Evolutionary conservation across 148 eudicot species (phyloP), one percentile per base, ranked within the genome.

Genomic region (Amaranthus palmeri): DNA sequence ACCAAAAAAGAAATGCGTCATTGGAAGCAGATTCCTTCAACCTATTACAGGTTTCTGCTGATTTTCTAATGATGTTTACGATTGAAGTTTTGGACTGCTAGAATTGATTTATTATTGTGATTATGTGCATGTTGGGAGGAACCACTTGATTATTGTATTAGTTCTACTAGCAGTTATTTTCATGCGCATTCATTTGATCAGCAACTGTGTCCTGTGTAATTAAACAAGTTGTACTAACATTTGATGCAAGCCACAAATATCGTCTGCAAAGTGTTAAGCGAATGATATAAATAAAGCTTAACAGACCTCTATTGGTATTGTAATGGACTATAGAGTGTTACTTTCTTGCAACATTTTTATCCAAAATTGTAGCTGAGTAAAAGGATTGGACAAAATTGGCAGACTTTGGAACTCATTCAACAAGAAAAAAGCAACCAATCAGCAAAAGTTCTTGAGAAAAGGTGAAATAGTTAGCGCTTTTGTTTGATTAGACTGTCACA

Each of bases 391-490:
- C 6, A 6, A 4, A 10, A 12, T n/a, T 76, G 46, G 54, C 81
- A 93, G 98, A 86, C 96, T 54, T 74, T 89, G 86, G 93, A 87
- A 76, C 90, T 93, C 72, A 79, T 91, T 79, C 95, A 80, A 73
- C 95, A 89, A 77, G 96, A 93, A 81, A 79, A 75, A 73, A 73
- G 58, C 72, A 85, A 81, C 72, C 64, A 82, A 57, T 78, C 90
- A 17, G 75, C 87, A 58, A 88, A 84, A 78, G 75, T 86, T 53
- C 77, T 60, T 71, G 89, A 87, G 81, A 88, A 80, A 80, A 84
- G 95, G 98, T 91, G 82, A 68, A 72, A 12, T 49, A 51, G 54
- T 17, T 11, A 45, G 77, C 5, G 54, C 4, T n/a, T 9, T 62
- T 63, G 1, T 5, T 60, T 45, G 48, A 55, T n/a, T 25, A 25